Base-by-base conservation (phyloP, 108 stramenopile genomes). In the Nitzschia palea region DNA sequence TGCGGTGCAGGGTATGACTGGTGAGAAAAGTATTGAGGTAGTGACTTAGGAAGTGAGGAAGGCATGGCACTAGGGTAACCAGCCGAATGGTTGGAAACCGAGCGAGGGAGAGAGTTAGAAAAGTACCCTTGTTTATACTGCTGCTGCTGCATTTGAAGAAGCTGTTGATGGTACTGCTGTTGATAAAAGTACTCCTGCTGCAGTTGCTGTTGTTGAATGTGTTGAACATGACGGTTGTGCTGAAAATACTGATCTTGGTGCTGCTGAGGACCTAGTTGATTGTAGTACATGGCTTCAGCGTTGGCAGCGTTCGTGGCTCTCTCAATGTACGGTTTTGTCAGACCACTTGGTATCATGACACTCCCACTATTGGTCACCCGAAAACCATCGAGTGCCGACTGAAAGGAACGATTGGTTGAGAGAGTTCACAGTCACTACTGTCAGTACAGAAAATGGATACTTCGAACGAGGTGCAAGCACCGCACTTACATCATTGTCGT, bases 361-460 rank as follows among this genome's bases (percentile, higher is more conserved):
- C 29, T 63, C 8, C 62, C 45, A 25, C 45, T 63, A 44, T 47
- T 29, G 8, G 22, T 63, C 27, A 63, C 62, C 3, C 27, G 28
- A 30, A 63, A 63, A 48, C 62, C 62, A 47, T 63, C 62, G 25
- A 63, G 36, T 45, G 62, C 62, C 62, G 62, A 32, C 62, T 63
- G 28, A 10, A 20, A 12, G 20, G 40, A 56, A 23, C 25, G n/a
- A 56, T 4, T 6, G 29, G 6, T 28, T 22, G 8, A 8, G 8
- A 17, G n/a, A n/a, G n/a, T n/a, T n/a, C n/a, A n/a, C n/a, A n/a
- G n/a, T n/a, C n/a, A n/a, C n/a, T n/a, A n/a, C n/a, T 56, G 27
- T n/a, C n/a, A 17, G 55, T 26, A 14, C 10, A 8, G 22, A 9
- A 32, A 14, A 29, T 17, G 55, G 5, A 56, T 6, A 8, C 6